Evolutionary conservation across 1,284 basidiomycete species (phyloP), one percentile per base, ranked within the genome.

Genomic region (Tylopilus sp.): DNA sequence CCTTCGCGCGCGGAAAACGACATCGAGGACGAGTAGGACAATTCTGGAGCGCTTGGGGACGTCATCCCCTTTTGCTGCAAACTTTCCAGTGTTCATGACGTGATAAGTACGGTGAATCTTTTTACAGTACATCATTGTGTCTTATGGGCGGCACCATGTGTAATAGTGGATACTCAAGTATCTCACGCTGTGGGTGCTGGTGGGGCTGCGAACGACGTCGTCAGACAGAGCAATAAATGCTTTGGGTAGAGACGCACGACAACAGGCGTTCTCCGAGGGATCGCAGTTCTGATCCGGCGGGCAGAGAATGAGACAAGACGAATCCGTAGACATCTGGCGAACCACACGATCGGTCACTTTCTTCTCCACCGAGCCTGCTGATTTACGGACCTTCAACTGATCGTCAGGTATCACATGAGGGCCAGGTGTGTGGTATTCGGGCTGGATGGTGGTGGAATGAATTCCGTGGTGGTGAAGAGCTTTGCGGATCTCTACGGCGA

Each of bases 361-460:
- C 18, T 46, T 21, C 16, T 46, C 26, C 44, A 38, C n/a, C 10
- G 26, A 30, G 26, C 13, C 2, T 9, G 7, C 21, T 12, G 7
- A 9, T 7, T 33, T 11, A 58, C 63, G 28, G 46, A 76, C 76
- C 67, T 72, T 71, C 3, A 78, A 54, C 54, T 70, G 68, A 29
- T 77, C 76, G 37, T 79, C 77, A 9, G 74, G 66, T 51, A 65
- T 58, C 21, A 50, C 26, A 41, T 51, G 45, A 37, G 60, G 49
- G 38, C 29, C 50, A 18, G 46, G 49, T 37, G 64, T 65, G 51
- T 78, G 74, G 55, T 89, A 91, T 61, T 91, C 88, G 3, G 88
- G 88, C 60, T 92, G 92, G 54, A 96, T 94, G 2, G 92, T 95
- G 56, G 86, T 86, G 8, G 89, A 93, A 71, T 99, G 97, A 53